phyloP scores from a whole-genome alignment of 2,329 filamentous ascomycete species.

The Zymoseptoria pseudotritici region DNA sequence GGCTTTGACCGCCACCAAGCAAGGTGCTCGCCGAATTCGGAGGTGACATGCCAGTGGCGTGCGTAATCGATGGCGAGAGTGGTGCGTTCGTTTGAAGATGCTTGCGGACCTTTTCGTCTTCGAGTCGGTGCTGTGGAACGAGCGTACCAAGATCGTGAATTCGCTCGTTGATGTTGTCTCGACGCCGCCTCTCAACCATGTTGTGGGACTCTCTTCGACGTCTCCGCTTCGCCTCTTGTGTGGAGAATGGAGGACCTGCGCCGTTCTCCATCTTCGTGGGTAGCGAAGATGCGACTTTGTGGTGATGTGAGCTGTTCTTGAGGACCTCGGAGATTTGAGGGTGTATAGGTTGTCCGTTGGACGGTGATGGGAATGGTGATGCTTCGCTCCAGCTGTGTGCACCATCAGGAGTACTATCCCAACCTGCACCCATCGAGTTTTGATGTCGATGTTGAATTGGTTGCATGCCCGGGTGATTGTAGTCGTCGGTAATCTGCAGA shows the following conservation, averaged over 20 bases:
- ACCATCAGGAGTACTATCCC: conserved; percentile 72
- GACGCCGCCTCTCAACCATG: conserved; percentile 83
- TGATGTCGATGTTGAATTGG: conserved; percentile 46
- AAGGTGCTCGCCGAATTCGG: conserved; percentile 82
- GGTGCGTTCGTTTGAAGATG: conserved; percentile 88
- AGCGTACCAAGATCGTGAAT: conserved; percentile 94
- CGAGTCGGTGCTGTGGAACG: conserved; percentile 82
- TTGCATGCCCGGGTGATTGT: conserved; percentile 26
- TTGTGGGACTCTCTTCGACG: conserved; percentile 92
- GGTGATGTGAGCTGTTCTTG: conserved; percentile 65
- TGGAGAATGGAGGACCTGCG: conserved; percentile 47
- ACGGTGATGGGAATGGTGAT: conserved; percentile 83
- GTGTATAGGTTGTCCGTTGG: conserved; percentile 54
- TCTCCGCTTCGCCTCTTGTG: conserved; percentile 89
- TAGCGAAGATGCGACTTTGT: conserved; percentile 53
- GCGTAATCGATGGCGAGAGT: conserved; percentile 67
- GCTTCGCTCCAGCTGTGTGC: conserved; percentile 73
- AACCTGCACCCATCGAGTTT: conserved; percentile 61
- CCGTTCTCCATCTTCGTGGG: conserved; percentile 71
- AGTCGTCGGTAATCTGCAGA: conserved; percentile 60
- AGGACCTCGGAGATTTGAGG: conserved; percentile 83
- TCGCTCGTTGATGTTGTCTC: conserved; percentile 97
- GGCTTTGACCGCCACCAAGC: conserved; percentile 74
- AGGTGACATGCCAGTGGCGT: conserved; percentile 58
- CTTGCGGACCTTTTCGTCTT: conserved; percentile 96